Conservation (phyloP, 371 early-diverging fungal species). For the Rhizopus microsporus region DNA sequence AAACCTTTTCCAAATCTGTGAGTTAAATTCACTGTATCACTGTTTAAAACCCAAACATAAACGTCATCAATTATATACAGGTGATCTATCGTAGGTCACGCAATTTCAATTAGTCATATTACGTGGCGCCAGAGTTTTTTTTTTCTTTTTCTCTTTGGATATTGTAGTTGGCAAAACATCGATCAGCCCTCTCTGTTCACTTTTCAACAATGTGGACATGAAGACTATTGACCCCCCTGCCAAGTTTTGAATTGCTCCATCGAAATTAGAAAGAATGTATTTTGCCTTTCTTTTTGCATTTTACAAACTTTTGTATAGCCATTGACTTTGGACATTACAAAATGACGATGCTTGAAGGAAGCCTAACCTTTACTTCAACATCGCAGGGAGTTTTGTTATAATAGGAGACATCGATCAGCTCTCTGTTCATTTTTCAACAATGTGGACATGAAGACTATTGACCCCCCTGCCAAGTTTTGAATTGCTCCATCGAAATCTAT, state of each 20-base stretch:
- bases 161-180: constrained; percentile 17
- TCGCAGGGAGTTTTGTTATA: constrained; percentile 9
- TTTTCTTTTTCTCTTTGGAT: constrained; percentile 2
- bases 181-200: constrained; percentile 14
- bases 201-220: constrained; percentile 16
- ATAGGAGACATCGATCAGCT: constrained; percentile 16
- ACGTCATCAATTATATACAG: too few relatives aligned
- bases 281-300: constrained; percentile 4
- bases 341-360: constrained; percentile 14
- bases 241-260: constrained; percentile 14
- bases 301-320: constrained; percentile 3
- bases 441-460: constrained; percentile 15
- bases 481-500: constrained; percentile 12
- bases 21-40: too few relatives aligned
- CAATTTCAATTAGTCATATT: too few relatives aligned
- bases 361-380: constrained; percentile 11
- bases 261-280: constrained; percentile 8
- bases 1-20: constrained; percentile 21
- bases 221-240: constrained; percentile 16
- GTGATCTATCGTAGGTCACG: too few relatives aligned
- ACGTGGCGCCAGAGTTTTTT: too few relatives aligned
- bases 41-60: too few relatives aligned
- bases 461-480: constrained; percentile 16
- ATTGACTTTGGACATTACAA: constrained; percentile 5
- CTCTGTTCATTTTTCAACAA: constrained; percentile 17